These are phyloP conservation scores for Akanthomyces uredinophilus DNA, from an alignment of 2,329 filamentous ascomycete species.

Conservation along the genomic window DNA sequence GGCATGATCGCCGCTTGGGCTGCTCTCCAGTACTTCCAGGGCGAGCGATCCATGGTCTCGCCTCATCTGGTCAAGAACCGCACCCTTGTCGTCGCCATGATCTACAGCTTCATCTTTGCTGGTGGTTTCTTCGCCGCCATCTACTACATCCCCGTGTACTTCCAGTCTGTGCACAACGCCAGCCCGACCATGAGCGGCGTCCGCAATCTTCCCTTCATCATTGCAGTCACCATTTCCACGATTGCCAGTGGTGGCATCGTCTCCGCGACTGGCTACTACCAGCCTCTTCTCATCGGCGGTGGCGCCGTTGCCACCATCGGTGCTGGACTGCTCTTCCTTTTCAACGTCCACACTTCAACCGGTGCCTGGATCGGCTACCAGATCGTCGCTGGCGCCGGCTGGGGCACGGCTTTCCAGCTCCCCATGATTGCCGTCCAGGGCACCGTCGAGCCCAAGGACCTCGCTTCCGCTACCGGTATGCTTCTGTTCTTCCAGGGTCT, in stretches of 20 bases:
- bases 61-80: slow-evolving; percentile 30
- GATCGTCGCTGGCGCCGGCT: slow-evolving; percentile 44
- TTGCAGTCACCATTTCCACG: slow-evolving; percentile 38
- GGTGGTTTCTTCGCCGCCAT: slow-evolving; percentile 34
- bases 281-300: slow-evolving; percentile 42
- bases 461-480: slow-evolving; percentile 43
- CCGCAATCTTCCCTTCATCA: slow-evolving; percentile 34
- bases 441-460: slow-evolving; percentile 34
- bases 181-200: slow-evolving; percentile 33
- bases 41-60: slow-evolving; percentile 36
- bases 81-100: slow-evolving; percentile 27
- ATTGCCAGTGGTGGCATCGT: slow-evolving; percentile 36
- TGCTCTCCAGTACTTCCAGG: slow-evolving; percentile 31
- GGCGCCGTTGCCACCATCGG: slow-evolving; percentile 38
- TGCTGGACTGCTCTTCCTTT: slow-evolving; percentile 38
- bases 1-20: slow-evolving; percentile 27
- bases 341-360: slow-evolving; percentile 33
- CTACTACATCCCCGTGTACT: slow-evolving; percentile 38
- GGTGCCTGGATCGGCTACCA: slow-evolving; percentile 50
- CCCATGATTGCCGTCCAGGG: slow-evolving; percentile 47
- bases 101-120: slow-evolving; percentile 34
- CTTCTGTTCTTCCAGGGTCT: slow-evolving; percentile 47
- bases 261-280: slow-evolving; percentile 36
- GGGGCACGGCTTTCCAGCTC: slow-evolving; percentile 42
- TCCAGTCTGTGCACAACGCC: slow-evolving; percentile 30